Conservation (phyloP, 148 eudicot species). For the Cornus suecica region DNA sequence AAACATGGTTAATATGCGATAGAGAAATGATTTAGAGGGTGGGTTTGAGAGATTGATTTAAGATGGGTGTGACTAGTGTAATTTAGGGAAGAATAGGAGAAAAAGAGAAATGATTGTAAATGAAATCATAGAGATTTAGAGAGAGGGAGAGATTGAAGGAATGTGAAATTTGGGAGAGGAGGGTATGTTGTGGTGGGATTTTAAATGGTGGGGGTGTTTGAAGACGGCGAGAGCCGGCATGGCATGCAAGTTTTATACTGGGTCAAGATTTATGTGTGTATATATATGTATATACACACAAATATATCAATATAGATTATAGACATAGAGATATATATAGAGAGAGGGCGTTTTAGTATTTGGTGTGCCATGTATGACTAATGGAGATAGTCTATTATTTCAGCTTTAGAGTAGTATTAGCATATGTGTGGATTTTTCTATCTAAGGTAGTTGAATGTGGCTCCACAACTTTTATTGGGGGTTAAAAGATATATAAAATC, state of each 20-base stretch:
- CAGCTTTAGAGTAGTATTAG: no score
- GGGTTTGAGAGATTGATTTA: background rate
- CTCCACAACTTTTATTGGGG: background rate
- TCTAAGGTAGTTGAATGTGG: background rate
- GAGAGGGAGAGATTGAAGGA: background rate
- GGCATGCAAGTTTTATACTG: background rate
- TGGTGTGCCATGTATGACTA: no score
- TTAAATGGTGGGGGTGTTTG: background rate
- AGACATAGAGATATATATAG: no score
- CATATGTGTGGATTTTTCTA: background rate
- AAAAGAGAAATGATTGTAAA: background rate
- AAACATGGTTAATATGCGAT: conserved; percentile 4
- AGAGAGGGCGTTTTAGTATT: no score
- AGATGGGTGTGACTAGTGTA: background rate
- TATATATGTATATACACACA: no score
- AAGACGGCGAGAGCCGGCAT: background rate
- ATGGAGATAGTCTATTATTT: background rate
- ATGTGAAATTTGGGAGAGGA: background rate
- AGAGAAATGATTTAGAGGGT: background rate
- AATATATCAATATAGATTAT: no score
- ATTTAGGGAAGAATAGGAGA: background rate
- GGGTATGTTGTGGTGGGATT: background rate
- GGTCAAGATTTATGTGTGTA: no score
- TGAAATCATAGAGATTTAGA: background rate
- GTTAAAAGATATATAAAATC: no score